Evolutionary conservation across 805 yeast genomes (phyloP).

Genomic region (Saccharomycopsis fermentans): DNA sequence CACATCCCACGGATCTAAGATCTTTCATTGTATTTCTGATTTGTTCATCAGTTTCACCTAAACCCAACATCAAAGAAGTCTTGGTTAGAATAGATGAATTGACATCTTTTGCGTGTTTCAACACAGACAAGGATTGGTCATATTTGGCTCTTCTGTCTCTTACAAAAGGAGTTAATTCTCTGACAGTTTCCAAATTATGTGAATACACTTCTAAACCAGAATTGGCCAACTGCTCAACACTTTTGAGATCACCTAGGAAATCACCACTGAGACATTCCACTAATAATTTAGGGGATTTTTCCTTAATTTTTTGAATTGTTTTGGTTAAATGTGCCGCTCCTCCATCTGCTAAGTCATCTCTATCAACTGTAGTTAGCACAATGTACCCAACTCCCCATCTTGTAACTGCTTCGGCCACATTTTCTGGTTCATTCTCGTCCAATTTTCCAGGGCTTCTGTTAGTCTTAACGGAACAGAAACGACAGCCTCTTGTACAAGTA

Average conservation of each 20-base stretch:
- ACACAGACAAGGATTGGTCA: constrained; percentile 72
- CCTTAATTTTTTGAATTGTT: constrained; percentile 76
- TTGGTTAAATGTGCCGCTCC: constrained; percentile 86
- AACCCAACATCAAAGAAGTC: constrained; percentile 91
- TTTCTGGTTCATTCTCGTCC: constrained; percentile 95
- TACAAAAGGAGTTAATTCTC: constrained; percentile 85
- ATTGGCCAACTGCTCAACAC: constrained; percentile 68
- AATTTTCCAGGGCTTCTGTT: constrained; percentile 77
- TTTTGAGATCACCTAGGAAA: constrained; percentile 79
- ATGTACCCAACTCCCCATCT: constrained; percentile 99
- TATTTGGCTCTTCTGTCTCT: constrained; percentile 96
- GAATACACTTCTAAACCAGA: constrained; percentile 95
- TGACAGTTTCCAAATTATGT: constrained; percentile 94
- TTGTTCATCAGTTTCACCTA: constrained; percentile 94
- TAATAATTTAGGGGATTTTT: constrained; percentile 79
- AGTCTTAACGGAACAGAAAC: constrained; percentile 96
- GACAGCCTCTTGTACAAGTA: constrained; percentile 98
- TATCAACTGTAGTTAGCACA: constrained; percentile 92
- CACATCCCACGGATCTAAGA: constrained; percentile 68
- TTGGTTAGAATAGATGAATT: constrained; percentile 76
- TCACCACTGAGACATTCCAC: constrained; percentile 95
- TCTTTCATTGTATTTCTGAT: constrained; percentile 64
- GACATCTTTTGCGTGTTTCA: constrained; percentile 69
- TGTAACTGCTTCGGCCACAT: constrained; percentile 93
- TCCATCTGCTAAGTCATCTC: constrained; percentile 91